Evolutionary conservation across 2,329 filamentous ascomycete species (phyloP).

Genomic region (Clarireedia paspali): DNA sequence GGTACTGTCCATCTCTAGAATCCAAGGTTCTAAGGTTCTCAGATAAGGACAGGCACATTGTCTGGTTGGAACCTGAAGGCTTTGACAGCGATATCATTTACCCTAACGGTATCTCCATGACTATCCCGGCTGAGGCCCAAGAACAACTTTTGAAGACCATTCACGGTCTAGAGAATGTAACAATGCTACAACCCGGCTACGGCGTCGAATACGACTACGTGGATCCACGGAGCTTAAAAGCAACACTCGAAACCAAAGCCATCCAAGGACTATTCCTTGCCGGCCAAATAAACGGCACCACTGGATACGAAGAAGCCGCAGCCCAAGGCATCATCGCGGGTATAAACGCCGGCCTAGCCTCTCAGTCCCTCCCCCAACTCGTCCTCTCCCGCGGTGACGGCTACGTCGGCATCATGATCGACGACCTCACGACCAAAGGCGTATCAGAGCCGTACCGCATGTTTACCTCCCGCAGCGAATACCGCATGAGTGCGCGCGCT

Average conservation of each 20-base stretch:
- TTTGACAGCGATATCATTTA: slow-evolving; percentile 87
- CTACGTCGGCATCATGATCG: slow-evolving; percentile 98
- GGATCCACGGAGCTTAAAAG: slow-evolving; percentile 77
- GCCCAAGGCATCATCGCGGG: slow-evolving; percentile 89
- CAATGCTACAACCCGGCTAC: slow-evolving; percentile 91
- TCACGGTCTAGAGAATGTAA: slow-evolving; percentile 77
- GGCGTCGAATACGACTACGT: slow-evolving; percentile 99
- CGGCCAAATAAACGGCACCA: slow-evolving; percentile 97
- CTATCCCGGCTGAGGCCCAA: slow-evolving; percentile 81
- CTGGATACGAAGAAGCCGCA: slow-evolving; percentile 94
- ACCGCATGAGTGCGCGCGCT: slow-evolving; percentile 82
- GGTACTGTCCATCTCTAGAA: slow-evolving; percentile 93
- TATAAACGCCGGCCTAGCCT: slow-evolving; percentile 83
- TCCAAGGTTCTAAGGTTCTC: slow-evolving; percentile 87
- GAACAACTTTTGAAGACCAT: slow-evolving; percentile 79
- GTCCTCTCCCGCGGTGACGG: slow-evolving; percentile 75
- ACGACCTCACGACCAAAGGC: slow-evolving; percentile 93
- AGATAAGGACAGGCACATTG: slow-evolving; percentile 72
- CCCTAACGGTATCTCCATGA: slow-evolving; percentile 96
- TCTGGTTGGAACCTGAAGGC: slow-evolving; percentile 96
- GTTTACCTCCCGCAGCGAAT: slow-evolving; percentile 95
- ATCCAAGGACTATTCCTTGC: slow-evolving; percentile 86
- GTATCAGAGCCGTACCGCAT: slow-evolving; percentile 96
- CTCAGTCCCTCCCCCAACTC: slow-evolving; percentile 57
- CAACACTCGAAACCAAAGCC: slow-evolving; percentile 89